Evolutionary conservation across 805 yeast species (phyloP), one percentile per base, ranked within the genome.

Genomic region (Suhomyces pyralidae): DNA sequence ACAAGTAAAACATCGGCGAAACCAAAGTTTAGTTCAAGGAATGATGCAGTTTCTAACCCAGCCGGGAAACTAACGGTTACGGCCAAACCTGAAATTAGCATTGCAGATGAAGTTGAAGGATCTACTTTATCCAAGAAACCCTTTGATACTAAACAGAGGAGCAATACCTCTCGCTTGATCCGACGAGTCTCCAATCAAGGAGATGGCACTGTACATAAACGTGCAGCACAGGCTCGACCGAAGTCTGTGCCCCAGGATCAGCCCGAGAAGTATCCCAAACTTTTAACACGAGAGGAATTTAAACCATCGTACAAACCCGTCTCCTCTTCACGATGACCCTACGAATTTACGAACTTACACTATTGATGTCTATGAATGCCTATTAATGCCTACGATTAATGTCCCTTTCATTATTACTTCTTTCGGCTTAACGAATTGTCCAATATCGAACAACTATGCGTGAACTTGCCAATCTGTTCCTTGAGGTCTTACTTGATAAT

Each of bases 11-110:
- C 26, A 26, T n/a, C 32, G 22, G 24, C 9, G 36, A 47, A 34
- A 19, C 15, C 19, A 1, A 25, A 19, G 14, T n/a, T 7, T 15
- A 30, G 40, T 19, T 46, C 19, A 9, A 15, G 14, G 28, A 32
- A 30, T 6, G 28, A 20, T 19, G 20, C 38, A 15, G 10, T 17
- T 22, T 25, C 40, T 22, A 45, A 45, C n/a, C 12, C 30, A 40
- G 48, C 49, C 25, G 34, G 49, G 19, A 48, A 48, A 51, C 51
- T 48, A 36, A 44, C 46, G 52, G 54, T 51, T 48, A 45, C 28
- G 46, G 49, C 54, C 17, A 25, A 46, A 32, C 26, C 15, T 22
- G 45, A 20, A 24, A 14, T 17, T 14, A 24, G 45, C n/a, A 42
- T 12, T 30, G 26, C 47, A 45, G 47, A 28, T 43, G 9, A 22